Evolutionary conservation across 2,329 filamentous ascomycete species (phyloP), one percentile per base, ranked within the genome.

Genomic region (Thermoascus crustaceus): DNA sequence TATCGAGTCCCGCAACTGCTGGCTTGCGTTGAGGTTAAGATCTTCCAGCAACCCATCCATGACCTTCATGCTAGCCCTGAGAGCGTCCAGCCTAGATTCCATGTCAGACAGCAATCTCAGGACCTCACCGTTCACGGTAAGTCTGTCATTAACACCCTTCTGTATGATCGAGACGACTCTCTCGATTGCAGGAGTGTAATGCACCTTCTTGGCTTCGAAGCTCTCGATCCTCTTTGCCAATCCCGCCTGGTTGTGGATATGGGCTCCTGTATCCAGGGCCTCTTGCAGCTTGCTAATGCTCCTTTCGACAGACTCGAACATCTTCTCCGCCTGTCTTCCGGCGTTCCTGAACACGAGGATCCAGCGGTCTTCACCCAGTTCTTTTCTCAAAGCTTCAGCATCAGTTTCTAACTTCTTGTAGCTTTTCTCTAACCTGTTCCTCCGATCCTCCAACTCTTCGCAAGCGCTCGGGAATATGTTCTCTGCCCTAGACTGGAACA

Each of bases 61-160:
- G 4, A 88, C 82, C 39, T 69, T 73, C 66, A 91, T 89, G 43
- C 84, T 77, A 9, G 73, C 71, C 53, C 87, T 85, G 34, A 95
- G 66, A 3, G 76, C 73, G 45, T 81, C 75, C 76, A 88, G 93
- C 49, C 82, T 80, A n/a, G 77, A 71, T 52, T 86, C 80, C 67
- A 95, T 82, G 50, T 96, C 88, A 5, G 78, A 76, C 51, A 94
- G 82, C 20, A 96, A 69, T 29, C 87, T 78, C 18, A 96, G 63
- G 43, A 96, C 91, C 61, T 96, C 91, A 29, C 91, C 91, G 54
- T 98, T 96, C 37, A 96, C 86, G 0, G 91, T 96, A 32, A 95
- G 69, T n/a, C 91, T 78, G 53, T 96, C 87, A 55, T 85, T 84
- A 52, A 96, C 82, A n/a, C 91, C 91, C 55, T 86, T 89, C 49